Evolutionary conservation across 257 asterid genomes (phyloP).

Genomic region (Solanum clarkiae): DNA sequence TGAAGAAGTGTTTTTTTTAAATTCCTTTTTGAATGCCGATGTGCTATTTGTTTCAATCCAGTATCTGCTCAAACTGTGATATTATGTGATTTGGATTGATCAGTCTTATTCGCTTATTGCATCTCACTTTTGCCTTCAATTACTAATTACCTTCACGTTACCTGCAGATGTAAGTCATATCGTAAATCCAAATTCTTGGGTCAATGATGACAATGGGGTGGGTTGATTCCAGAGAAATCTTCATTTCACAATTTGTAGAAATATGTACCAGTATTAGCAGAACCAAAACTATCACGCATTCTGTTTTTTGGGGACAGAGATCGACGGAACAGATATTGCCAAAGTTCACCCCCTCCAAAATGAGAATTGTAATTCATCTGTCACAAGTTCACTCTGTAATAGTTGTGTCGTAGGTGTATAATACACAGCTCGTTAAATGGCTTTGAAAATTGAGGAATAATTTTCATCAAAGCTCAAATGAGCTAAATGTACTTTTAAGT

Average conservation of each 20-base stretch:
- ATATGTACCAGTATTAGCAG: conserved; percentile 18
- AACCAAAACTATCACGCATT: background rate
- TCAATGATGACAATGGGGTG: background rate
- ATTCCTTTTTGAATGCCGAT: background rate
- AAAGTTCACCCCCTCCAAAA: background rate
- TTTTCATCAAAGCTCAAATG: background rate
- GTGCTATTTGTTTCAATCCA: background rate
- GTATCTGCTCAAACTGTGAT: background rate
- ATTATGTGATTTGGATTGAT: background rate
- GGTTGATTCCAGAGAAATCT: background rate
- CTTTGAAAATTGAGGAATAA: background rate
- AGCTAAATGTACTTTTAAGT: background rate
- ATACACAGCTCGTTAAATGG: background rate
- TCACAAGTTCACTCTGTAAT: background rate
- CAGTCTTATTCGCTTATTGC: background rate
- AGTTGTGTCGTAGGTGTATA: background rate
- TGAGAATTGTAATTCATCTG: background rate
- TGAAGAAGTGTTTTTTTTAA: background rate
- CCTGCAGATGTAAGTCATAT: background rate
- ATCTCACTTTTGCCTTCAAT: background rate
- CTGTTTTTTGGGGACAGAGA: background rate
- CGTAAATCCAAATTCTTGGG: background rate
- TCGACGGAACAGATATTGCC: background rate
- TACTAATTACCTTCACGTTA: background rate
- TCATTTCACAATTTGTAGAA: conserved; percentile 13